Percentiles rank a stretch among this genome's conserved stretches.
These are phyloP conservation scores for Pseudomassariella vexata DNA, from an alignment of 2,329 filamentous ascomycete genomes.

Conservation along the genomic window DNA sequence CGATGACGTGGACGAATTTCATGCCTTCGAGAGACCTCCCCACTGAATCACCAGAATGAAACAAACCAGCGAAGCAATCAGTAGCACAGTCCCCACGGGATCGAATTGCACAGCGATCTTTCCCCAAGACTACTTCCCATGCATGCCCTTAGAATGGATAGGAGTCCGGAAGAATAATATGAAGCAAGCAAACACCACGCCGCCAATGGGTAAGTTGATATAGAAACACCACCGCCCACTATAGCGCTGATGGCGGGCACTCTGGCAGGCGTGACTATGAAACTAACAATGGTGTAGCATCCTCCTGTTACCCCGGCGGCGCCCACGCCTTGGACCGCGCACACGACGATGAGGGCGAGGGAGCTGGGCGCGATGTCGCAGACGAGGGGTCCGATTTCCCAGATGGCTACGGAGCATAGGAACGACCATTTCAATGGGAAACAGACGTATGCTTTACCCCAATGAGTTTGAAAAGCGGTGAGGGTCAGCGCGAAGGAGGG, in stretches of 20 bases:
- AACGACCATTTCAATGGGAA: constrained; percentile 2
- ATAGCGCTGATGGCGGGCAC: constrained; percentile 30
- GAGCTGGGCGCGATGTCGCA: constrained; percentile 20
- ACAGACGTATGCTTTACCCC: constrained; percentile 3
- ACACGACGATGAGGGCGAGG: constrained; percentile 29
- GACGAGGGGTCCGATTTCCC: constrained; percentile 1
- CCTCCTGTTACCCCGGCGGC: constrained; percentile 30
- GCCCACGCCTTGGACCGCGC: constrained; percentile 30
- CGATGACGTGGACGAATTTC: constrained; percentile 21
- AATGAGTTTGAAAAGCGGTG: not conserved
- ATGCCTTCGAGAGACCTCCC: constrained; percentile 22
- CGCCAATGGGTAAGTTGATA: constrained; percentile 17
- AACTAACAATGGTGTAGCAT: constrained; percentile 19
- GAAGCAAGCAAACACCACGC: constrained; percentile 10
- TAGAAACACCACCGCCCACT: constrained; percentile 28
- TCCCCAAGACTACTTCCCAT: constrained; percentile 2
- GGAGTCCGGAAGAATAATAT: constrained; percentile 20
- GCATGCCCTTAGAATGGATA: constrained; percentile 5
- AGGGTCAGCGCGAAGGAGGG: constrained; percentile 2
- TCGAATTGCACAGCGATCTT: constrained; percentile 17
- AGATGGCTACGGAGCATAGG: constrained; percentile 1
- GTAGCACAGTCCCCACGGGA: constrained; percentile 13
- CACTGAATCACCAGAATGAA: constrained; percentile 26
- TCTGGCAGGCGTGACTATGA: constrained; percentile 28
- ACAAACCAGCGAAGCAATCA: constrained; percentile 17